These are phyloP conservation scores for Groenewaldozyma sp. DNA, from an alignment of 1,139 yeast species.

Conservation along the genomic window DNA sequence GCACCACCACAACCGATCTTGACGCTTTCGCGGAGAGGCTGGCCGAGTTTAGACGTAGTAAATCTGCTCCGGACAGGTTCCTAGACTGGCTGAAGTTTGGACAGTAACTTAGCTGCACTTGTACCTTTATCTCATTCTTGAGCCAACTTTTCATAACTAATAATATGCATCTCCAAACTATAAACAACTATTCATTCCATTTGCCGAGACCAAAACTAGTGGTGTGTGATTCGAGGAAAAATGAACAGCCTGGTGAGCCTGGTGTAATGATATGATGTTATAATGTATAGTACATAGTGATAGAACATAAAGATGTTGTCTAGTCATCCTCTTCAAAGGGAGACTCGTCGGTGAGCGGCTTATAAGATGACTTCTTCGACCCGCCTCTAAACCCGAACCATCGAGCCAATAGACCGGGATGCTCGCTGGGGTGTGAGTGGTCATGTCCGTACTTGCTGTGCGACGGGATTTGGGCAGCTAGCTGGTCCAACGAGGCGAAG, in stretches of 20 bases:
- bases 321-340: slow-evolving; percentile 2
- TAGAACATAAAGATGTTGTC: no score
- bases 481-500: slow-evolving; percentile 2
- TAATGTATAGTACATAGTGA: no score
- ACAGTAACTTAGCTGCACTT: no score
- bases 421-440: no score
- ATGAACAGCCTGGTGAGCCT: no score
- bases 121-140: no score
- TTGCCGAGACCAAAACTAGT: no score
- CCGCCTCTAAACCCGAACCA: neutral
- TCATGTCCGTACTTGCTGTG: neutral
- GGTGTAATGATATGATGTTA: no score
- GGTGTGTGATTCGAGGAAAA: no score
- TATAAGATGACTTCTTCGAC: neutral
- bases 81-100: slow-evolving; percentile 13
- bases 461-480: slow-evolving; percentile 1
- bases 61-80: slow-evolving; percentile 5
- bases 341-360: slow-evolving; percentile 1
- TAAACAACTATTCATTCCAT: no score
- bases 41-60: slow-evolving; percentile 6
- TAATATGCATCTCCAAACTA: no score
- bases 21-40: slow-evolving; percentile 6
- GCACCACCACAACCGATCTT: neutral
- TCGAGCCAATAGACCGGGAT: neutral
- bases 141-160: no score